Evolutionary conservation across 306 rosid genomes (phyloP), one percentile per base, ranked within the genome.

Genomic region (Vigna trinervia): DNA sequence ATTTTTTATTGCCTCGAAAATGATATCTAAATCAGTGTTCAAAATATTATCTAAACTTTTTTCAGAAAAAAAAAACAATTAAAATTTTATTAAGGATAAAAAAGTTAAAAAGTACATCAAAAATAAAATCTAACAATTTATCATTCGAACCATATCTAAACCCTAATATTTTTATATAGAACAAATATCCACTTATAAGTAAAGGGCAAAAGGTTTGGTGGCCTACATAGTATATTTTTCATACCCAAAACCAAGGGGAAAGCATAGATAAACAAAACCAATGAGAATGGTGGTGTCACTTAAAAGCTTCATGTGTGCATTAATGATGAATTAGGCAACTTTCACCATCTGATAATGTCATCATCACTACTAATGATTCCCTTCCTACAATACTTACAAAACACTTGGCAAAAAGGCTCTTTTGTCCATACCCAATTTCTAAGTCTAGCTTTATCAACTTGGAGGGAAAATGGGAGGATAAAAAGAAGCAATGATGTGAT

Each of bases 221-320:
- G 10, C 10, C 19, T 12, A 6, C 19, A 10, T 9, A 59, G 19
- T 28, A 20, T 28, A 28, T 26, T 26, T 58, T 58, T 19, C 64
- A 0, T 57, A 59, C 65, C 65, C 11, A 28, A 59, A 59, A 59
- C 41, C 10, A 59, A 59, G 41, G 65, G 41, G 28, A 59, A 59
- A 28, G 19, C 11, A 9, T 28, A 12, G 19, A 59, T 12, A 26
- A n/a, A 59, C 7, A 26, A 12, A 34, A 28, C 2, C 19, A 26
- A 22, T 12, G 28, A 26, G 17, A 58, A 26, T 12, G 30, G 63
- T 10, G 9, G 36, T 28, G 11, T 13, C 41, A 59, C 9, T 26
- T 12, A 5, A 57, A 58, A 53, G 17, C 64, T 58, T 58, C 38
- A 7, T 0, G 10, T 58, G 3, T 58, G 28, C 41, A 30, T 59